phyloP scores from a whole-genome alignment of 2,329 filamentous ascomycete genomes.

The Ceratocystis lukuohia region DNA sequence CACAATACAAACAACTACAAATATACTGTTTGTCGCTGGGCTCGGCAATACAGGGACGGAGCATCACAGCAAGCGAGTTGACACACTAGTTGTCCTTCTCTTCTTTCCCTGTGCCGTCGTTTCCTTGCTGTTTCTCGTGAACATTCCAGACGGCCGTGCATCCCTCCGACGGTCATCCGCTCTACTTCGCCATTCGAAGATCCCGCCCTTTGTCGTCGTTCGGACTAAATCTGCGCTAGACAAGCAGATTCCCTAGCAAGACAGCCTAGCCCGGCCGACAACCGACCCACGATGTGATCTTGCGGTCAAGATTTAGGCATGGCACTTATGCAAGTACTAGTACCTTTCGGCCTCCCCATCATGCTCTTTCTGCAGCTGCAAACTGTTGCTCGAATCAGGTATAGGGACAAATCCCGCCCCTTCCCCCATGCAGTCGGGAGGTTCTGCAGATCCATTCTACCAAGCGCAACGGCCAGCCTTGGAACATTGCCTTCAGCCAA shows the following conservation, averaged over 20 bases:
- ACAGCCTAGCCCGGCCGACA: not conserved
- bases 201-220: not conserved
- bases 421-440: not conserved
- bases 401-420: not conserved
- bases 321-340: not conserved
- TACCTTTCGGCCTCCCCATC: not conserved
- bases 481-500: not conserved
- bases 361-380: not conserved
- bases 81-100: not conserved
- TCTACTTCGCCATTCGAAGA: not conserved
- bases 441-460: slow-evolving; percentile 3
- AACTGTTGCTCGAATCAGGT: not conserved
- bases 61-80: not conserved
- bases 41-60: not conserved
- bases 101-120: not conserved
- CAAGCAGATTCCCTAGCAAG: not conserved
- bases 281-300: not conserved
- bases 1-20: not conserved
- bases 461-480: not conserved
- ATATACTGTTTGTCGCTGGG: not conserved
- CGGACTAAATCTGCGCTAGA: not conserved
- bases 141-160: not conserved
- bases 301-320: not conserved
- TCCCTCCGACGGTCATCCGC: not conserved
- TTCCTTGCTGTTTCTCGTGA: no score